A percentile compares a stretch with the other conserved stretches of the same genome.
Conservation (phyloP, 495 filamentous ascomycete species). For the Podospora pseudoanserina region DNA sequence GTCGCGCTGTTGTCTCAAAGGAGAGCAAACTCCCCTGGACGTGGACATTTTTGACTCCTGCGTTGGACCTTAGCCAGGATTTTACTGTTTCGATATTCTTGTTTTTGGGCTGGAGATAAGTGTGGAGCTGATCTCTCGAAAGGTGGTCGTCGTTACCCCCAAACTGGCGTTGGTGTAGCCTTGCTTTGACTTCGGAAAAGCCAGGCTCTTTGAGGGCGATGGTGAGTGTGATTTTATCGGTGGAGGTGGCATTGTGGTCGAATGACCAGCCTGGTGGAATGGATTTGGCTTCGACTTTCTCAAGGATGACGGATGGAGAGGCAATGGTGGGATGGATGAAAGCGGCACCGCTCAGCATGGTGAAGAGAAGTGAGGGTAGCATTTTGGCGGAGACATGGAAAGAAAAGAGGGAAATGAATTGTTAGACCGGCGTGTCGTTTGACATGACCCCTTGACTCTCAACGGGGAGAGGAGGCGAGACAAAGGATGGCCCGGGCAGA, state of each 20-base stretch:
- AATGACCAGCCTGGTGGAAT: slow-evolving; percentile 28
- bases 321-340: slow-evolving; percentile 18
- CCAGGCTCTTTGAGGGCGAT: slow-evolving; percentile 38
- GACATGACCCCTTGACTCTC: background rate
- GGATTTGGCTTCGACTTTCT: slow-evolving; percentile 16
- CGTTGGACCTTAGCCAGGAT: slow-evolving; percentile 34
- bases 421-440: background rate
- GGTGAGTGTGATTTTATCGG: slow-evolving; percentile 31
- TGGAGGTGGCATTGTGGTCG: slow-evolving; percentile 20
- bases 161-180: slow-evolving; percentile 22
- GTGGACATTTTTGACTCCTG: slow-evolving; percentile 26
- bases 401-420: background rate
- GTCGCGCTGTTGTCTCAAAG: slow-evolving; percentile 33
- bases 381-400: slow-evolving; percentile 13
- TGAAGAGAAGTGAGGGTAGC: slow-evolving; percentile 10
- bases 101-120: slow-evolving; percentile 28
- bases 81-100: slow-evolving; percentile 25
- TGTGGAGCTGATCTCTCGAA: slow-evolving; percentile 30
- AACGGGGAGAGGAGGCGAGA: background rate
- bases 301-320: slow-evolving; percentile 22
- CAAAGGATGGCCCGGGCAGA: background rate
- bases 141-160: slow-evolving; percentile 23
- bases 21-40: slow-evolving; percentile 31
- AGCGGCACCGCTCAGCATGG: slow-evolving; percentile 21
- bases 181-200: slow-evolving; percentile 35